These are phyloP conservation scores for Camellia sinensis DNA, from an alignment of 148 eudicot genomes.

Conservation along the genomic window DNA sequence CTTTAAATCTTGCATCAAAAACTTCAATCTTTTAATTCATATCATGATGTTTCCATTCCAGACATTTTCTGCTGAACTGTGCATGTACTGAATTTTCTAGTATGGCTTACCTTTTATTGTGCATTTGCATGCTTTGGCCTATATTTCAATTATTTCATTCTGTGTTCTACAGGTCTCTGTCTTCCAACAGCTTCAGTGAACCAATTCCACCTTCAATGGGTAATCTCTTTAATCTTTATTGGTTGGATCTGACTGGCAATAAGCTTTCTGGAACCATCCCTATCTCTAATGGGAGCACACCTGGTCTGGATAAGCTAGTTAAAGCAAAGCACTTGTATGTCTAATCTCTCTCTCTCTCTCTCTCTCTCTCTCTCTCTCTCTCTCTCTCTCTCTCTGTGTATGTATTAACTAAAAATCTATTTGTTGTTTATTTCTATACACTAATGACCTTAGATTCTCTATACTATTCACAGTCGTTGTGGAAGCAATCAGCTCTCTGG, in stretches of 20 bases:
- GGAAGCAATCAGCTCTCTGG: conserved; percentile 82
- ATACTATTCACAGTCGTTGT: conserved; percentile 48
- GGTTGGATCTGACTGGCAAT: conserved; percentile 82
- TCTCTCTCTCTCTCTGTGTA: too few species aligned
- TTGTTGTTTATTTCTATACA: neutral
- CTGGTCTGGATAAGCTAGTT: conserved; percentile 69
- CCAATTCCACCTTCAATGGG: conserved; percentile 58
- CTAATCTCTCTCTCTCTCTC: neutral
- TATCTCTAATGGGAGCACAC: conserved; percentile 27
- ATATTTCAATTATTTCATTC: neutral
- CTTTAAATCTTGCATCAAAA: neutral
- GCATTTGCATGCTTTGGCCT: neutral
- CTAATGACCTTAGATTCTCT: neutral
- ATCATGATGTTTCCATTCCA: neutral
- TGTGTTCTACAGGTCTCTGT: conserved; percentile 36
- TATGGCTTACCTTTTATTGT: neutral
- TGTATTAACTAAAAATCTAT: too few species aligned
- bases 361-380: too few species aligned
- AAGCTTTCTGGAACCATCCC: conserved; percentile 60
- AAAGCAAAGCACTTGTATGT: conserved; percentile 70
- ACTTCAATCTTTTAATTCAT: neutral
- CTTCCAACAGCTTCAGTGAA: conserved; percentile 41
- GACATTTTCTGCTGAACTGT: neutral
- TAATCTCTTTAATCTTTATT: conserved; percentile 45
- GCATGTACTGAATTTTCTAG: neutral